Percentiles rank a stretch among this genome's conserved stretches.
These are phyloP conservation scores for Salix caprea DNA, from an alignment of 345 rosid genomes.

Conservation along the genomic window DNA sequence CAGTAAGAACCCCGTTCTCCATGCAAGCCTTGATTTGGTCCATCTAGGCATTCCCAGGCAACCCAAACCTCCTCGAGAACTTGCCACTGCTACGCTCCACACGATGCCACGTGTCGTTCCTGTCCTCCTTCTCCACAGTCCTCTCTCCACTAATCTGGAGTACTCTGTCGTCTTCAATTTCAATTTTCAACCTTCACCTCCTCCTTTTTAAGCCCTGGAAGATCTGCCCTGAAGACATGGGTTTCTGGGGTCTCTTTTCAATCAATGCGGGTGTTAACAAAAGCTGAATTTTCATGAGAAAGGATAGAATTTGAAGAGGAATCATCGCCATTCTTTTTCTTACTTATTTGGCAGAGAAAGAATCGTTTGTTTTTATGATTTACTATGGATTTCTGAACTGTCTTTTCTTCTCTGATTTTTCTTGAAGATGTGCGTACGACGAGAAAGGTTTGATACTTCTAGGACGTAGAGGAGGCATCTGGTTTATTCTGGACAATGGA, in stretches of 20 bases:
- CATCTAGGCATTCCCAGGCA: slow-evolving; percentile 13
- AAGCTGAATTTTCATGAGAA: not conserved
- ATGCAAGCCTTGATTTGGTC: slow-evolving; percentile 11
- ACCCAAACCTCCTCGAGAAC: slow-evolving; percentile 10
- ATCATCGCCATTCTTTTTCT: not conserved
- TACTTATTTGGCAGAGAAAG: not conserved
- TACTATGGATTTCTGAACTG: not conserved
- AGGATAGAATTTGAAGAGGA: not conserved
- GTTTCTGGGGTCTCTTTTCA: slow-evolving; percentile 18
- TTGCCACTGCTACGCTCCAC: slow-evolving; percentile 15
- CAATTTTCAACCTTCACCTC: slow-evolving; percentile 13
- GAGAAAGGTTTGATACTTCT: not conserved
- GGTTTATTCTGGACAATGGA: not conserved
- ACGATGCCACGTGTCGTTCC: slow-evolving; percentile 7
- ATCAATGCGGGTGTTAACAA: slow-evolving; percentile 1
- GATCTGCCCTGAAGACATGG: slow-evolving; percentile 14
- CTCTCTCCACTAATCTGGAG: slow-evolving; percentile 16
- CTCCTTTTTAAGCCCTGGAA: slow-evolving; percentile 10
- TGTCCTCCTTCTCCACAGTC: slow-evolving; percentile 15
- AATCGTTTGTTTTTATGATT: not conserved
- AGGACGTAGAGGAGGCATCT: not conserved
- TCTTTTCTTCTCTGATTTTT: not conserved
- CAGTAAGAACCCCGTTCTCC: slow-evolving; percentile 15
- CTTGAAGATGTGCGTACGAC: accelerated
- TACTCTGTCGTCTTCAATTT: slow-evolving; percentile 13